Evolutionary conservation across 169 alveolate genomes (phyloP).

Genomic region (Eimeria tenella): DNA sequence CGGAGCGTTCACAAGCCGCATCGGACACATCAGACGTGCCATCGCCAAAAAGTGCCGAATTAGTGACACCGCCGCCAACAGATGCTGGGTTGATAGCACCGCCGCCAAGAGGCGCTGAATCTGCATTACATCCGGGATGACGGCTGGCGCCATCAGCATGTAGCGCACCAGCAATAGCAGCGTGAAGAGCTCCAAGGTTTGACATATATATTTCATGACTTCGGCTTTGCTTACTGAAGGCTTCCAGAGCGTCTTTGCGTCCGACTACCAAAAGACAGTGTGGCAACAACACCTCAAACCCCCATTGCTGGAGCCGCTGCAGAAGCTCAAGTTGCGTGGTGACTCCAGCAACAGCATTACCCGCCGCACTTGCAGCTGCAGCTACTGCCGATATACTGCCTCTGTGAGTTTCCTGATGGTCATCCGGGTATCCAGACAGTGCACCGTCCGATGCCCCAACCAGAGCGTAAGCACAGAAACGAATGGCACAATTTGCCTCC

Average conservation of each 20-base stretch:
- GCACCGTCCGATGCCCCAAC: constrained; percentile 5
- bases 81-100: not conserved
- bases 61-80: not conserved
- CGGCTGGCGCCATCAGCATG: not conserved
- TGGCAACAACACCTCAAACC: constrained; percentile 19
- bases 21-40: not conserved
- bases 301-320: constrained; percentile 63
- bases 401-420: not conserved
- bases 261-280: not conserved
- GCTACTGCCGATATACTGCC: not conserved
- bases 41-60: not conserved
- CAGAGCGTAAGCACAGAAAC: constrained; percentile 31
- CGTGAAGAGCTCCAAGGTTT: not conserved
- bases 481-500: not conserved
- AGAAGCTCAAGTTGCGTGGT: constrained; percentile 38
- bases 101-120: not conserved
- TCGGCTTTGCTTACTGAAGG: constrained; percentile 10
- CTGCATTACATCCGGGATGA: not conserved
- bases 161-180: not conserved
- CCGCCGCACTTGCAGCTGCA: not conserved
- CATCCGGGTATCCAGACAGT: not conserved
- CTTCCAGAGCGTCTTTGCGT: not conserved
- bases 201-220: not conserved
- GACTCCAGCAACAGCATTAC: constrained; percentile 48
- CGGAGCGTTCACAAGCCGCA: not conserved